phyloP scores from a whole-genome alignment of 2,329 filamentous ascomycete species.

The Daldinia sp. region DNA sequence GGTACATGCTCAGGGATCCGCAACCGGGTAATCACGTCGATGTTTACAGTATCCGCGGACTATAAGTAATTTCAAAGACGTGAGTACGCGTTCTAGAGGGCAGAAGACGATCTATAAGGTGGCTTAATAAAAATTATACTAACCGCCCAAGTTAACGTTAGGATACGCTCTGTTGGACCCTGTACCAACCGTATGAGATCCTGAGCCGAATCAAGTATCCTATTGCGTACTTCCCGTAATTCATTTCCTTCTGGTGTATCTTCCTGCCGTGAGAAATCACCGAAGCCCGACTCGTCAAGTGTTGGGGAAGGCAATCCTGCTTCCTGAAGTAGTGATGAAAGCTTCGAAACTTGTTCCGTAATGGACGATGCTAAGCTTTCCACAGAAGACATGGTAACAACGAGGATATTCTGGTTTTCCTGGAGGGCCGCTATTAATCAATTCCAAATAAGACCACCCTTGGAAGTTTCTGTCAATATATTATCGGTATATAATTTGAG shows the following conservation, averaged over 20 bases:
- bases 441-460: too few relatives aligned
- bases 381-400: constrained; percentile 19
- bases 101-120: neutral
- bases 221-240: constrained; percentile 23
- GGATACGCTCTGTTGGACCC: constrained; percentile 30
- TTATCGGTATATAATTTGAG: too few relatives aligned
- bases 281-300: constrained; percentile 19
- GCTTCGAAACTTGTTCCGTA: constrained; percentile 17
- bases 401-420: neutral
- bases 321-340: constrained; percentile 22
- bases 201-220: constrained; percentile 26
- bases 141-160: constrained; percentile 29
- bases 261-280: constrained; percentile 17
- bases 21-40: constrained; percentile 24
- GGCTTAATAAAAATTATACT: constrained; percentile 3
- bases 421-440: too few relatives aligned
- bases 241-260: constrained; percentile 19
- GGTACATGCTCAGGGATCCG: constrained; percentile 20
- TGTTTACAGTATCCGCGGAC: constrained; percentile 23
- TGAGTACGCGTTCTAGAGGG: neutral
- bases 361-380: constrained; percentile 24
- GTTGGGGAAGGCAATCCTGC: constrained; percentile 21
- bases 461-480: too few relatives aligned
- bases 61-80: neutral
- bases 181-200: constrained; percentile 28